These are phyloP conservation scores for Cucurbita moschata DNA, from an alignment of 306 rosid species.

Conservation along the genomic window DNA sequence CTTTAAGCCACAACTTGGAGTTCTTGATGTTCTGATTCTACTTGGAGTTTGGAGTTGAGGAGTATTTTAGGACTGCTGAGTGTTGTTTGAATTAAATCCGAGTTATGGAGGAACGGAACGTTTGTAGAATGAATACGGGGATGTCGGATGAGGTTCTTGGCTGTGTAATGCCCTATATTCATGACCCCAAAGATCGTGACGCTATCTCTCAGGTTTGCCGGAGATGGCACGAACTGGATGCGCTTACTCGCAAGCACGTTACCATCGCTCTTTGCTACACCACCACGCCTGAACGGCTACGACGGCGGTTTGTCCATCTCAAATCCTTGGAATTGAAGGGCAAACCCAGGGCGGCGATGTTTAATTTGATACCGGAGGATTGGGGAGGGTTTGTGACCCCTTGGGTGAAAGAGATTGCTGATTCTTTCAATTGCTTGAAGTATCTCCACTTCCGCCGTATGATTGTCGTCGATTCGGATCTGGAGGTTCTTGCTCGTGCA, in stretches of 20 bases:
- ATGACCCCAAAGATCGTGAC: constrained; percentile 65
- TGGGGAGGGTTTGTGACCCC: constrained; percentile 93
- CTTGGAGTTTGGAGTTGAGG: not conserved
- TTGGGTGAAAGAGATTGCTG: constrained; percentile 60
- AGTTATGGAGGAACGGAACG: constrained; percentile 24
- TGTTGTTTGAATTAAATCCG: not conserved
- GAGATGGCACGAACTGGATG: constrained; percentile 83
- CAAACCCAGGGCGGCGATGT: constrained; percentile 93
- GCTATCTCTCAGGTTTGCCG: constrained; percentile 73
- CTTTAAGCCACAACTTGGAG: not conserved
- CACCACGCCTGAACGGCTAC: constrained; percentile 55
- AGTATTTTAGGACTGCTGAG: not conserved
- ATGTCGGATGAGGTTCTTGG: constrained; percentile 50
- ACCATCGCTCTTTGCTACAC: constrained; percentile 93
- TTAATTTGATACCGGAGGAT: constrained; percentile 84
- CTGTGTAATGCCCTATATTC: constrained; percentile 67
- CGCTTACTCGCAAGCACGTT: constrained; percentile 79
- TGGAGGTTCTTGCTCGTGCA: constrained; percentile 41
- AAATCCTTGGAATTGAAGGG: constrained; percentile 78
- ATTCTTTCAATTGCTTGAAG: constrained; percentile 47
- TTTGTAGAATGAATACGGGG: not conserved
- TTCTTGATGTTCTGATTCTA: not conserved
- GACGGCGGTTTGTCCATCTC: constrained; percentile 50
- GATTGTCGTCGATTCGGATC: constrained; percentile 84
- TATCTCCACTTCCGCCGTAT: constrained; percentile 77